Conservation (phyloP, 2,329 filamentous ascomycete genomes). For the Nigrograna mackinnonii region DNA sequence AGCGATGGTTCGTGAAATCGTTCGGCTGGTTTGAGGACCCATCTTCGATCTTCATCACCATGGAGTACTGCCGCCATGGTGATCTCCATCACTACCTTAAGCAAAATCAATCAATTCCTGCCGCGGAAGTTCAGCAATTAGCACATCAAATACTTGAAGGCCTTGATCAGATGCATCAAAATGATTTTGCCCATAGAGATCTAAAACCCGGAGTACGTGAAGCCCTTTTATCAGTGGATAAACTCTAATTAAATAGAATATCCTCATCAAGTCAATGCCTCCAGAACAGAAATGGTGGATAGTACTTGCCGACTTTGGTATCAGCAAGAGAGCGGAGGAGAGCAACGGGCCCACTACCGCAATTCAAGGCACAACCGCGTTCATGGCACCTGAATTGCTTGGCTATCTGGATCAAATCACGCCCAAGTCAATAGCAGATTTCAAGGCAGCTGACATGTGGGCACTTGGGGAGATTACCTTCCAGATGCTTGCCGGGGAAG, state of each 20-base stretch:
- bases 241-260: constrained; percentile 2
- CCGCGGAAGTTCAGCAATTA: constrained; percentile 8
- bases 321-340: constrained; percentile 10
- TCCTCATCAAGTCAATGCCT: constrained; percentile 4
- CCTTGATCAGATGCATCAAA: constrained; percentile 15
- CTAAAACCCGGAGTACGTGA: constrained; percentile 14
- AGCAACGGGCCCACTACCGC: neutral
- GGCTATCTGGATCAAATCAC: neutral
- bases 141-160: constrained; percentile 13
- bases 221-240: neutral
- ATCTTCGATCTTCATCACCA: constrained; percentile 10
- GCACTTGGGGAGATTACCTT: constrained; percentile 11
- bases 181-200: constrained; percentile 15
- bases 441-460: constrained; percentile 15
- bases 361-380: constrained; percentile 8
- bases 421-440: neutral
- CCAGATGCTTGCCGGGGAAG: neutral
- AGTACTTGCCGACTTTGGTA: constrained; percentile 16
- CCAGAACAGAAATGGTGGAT: constrained; percentile 9
- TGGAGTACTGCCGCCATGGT: constrained; percentile 13
- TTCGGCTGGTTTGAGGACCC: constrained; percentile 12
- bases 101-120: neutral
- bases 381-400: constrained; percentile 11
- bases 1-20: constrained; percentile 14
- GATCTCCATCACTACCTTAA: constrained; percentile 7